Base-by-base conservation (phyloP, 352 stramenopile genomes). In the Phytophthora boehmeriae region DNA sequence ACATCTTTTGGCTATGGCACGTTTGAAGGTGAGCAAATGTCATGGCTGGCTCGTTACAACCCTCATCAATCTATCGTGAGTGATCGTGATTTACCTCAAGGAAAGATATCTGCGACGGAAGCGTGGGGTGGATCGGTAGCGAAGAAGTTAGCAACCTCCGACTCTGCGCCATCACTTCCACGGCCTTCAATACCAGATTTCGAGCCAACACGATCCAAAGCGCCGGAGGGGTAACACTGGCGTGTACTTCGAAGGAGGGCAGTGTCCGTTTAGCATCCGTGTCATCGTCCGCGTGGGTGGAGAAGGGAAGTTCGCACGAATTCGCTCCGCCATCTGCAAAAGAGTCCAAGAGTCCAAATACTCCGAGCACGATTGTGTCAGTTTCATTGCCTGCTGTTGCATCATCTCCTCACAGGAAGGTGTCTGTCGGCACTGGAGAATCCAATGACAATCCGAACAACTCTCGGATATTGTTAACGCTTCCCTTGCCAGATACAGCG, bases 101-200 rank as follows among this genome's bases (percentile, higher is more conserved):
- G 25, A 23, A 20, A 55, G 45, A 28, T 45, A 39, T 17, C 53
- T 35, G 38, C 60, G 10, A 38, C 67, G 27, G 44, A 71, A 58
- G 66, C 66, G 14, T 74, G 66, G 66, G 23, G 54, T 47, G 45
- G 54, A 3, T 71, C 61, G 43, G 45, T 19, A 57, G 19, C 13
- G n/a, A 67, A 63, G 36, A 28, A 17, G 16, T 1, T 35, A 25
- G 14, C 19, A 16, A 27, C 16, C 47, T 20, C 25, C 5, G 30
- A 57, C 20, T 16, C 35, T 25, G 13, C 4, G 45, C 20, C 39
- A 20, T 17, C 9, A 19, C 16, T 13, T 44, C 27, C 41, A 34
- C 2, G 10, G 42, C 14, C 20, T 43, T 22, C 50, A 10, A 11
- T 42, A 35, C 36, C 27, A 27, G 36, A 19, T 14, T 6, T 27